A percentile compares a stretch with the other conserved stretches of the same genome.
These are phyloP conservation scores for Chrysoporthe puriensis DNA, from an alignment of 2,329 filamentous ascomycete species.

Conservation along the genomic window DNA sequence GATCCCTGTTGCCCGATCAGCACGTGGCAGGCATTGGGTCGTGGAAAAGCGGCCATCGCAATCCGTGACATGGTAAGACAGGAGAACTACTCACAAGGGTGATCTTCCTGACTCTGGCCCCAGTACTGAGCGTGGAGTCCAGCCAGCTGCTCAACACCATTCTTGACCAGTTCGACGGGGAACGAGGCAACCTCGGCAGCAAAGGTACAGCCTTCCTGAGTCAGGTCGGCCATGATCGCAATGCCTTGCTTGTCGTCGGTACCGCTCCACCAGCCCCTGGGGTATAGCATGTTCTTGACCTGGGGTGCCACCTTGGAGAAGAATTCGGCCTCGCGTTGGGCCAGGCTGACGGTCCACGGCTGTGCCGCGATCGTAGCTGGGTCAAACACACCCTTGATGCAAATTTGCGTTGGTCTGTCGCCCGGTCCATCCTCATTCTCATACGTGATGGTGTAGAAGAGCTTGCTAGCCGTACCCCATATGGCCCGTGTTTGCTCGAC, in stretches of 20 bases:
- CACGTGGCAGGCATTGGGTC: neutral
- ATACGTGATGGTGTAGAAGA: conserved; percentile 38
- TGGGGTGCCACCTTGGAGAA: conserved; percentile 15
- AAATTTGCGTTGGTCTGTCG: conserved; percentile 28
- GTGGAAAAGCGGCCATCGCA: neutral
- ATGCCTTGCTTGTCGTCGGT: conserved; percentile 6
- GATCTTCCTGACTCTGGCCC: conserved; percentile 34
- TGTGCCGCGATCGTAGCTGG: conserved; percentile 7
- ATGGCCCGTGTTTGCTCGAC: conserved; percentile 31
- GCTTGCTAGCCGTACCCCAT: conserved; percentile 36
- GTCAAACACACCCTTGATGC: conserved; percentile 23
- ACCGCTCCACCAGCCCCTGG: conserved; percentile 18
- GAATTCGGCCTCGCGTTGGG: conserved; percentile 18
- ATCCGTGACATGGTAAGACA: neutral
- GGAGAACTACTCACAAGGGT: conserved; percentile 17
- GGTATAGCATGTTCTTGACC: conserved; percentile 12
- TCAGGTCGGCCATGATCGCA: conserved; percentile 19
- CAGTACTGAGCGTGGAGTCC: conserved; percentile 39
- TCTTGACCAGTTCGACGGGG: conserved; percentile 38
- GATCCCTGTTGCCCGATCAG: conserved; percentile 18
- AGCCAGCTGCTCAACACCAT: conserved; percentile 42
- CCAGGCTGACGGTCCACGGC: conserved; percentile 15
- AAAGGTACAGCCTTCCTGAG: conserved; percentile 32
- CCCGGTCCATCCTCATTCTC: conserved; percentile 31
- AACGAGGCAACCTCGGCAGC: conserved; percentile 39